Evolutionary conservation across 805 yeast species (phyloP).

Genomic region (Candida multigemmis): DNA sequence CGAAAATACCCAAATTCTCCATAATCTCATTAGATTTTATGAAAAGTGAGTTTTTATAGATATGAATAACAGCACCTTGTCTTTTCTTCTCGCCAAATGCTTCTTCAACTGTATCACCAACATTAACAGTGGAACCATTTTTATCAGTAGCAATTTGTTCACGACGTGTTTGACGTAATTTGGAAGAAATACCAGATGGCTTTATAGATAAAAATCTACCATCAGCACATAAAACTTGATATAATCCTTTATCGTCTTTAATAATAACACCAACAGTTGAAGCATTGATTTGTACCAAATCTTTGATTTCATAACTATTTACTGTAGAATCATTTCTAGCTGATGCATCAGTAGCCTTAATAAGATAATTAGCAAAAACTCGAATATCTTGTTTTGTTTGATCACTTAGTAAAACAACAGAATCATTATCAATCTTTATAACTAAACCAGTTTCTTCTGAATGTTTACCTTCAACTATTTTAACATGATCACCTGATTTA

Average conservation of each 20-base stretch:
- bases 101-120: constrained; percentile 92
- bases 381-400: constrained; percentile 83
- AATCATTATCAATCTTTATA: constrained; percentile 70
- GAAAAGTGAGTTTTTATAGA: constrained; percentile 73
- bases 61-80: constrained; percentile 82
- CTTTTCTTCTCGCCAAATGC: constrained; percentile 55
- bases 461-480: constrained; percentile 86
- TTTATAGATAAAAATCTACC: constrained; percentile 65
- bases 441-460: constrained; percentile 93
- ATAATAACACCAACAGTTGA: constrained; percentile 83
- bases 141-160: constrained; percentile 82
- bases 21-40: constrained; percentile 68
- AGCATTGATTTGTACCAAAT: constrained; percentile 80
- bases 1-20: constrained; percentile 90
- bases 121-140: constrained; percentile 73
- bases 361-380: constrained; percentile 85
- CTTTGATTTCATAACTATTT: constrained; percentile 80
- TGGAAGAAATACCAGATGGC: constrained; percentile 77
- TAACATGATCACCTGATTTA: constrained; percentile 88
- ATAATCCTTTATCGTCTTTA: constrained; percentile 81
- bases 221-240: constrained; percentile 71
- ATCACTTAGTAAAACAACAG: constrained; percentile 84
- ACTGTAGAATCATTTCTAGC: constrained; percentile 45
- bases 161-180: constrained; percentile 53
- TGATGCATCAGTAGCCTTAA: constrained; percentile 85